Conservation (phyloP, 164 flowering plant genomes). For the Kingdonia uniflora region DNA sequence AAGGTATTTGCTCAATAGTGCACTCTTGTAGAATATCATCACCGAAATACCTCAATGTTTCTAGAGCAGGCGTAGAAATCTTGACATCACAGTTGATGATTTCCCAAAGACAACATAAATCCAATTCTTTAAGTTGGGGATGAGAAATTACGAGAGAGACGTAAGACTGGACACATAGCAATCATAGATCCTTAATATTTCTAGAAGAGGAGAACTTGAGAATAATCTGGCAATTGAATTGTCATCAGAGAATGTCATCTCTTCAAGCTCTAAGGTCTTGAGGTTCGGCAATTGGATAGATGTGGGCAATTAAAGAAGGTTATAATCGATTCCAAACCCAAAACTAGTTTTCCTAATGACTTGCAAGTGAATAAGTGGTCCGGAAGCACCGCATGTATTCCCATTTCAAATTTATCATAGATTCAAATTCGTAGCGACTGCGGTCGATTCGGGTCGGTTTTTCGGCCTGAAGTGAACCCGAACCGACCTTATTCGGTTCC, state of each 20-base stretch:
- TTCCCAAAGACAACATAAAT: not conserved
- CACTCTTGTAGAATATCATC: not conserved
- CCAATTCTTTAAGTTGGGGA: not conserved
- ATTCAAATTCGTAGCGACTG: no score
- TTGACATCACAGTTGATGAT: not conserved
- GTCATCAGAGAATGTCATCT: not conserved
- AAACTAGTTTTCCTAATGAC: not conserved
- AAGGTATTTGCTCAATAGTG: not conserved
- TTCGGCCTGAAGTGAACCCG: no score
- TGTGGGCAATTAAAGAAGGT: not conserved
- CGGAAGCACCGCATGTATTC: not conserved
- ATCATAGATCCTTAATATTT: not conserved
- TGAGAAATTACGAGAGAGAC: not conserved
- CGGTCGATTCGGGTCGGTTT: no score
- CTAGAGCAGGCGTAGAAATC: not conserved
- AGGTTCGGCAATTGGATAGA: not conserved
- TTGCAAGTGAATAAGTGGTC: not conserved
- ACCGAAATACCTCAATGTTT: not conserved
- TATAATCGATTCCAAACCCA: not conserved
- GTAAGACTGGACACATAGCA: no score
- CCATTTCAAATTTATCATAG: no score
- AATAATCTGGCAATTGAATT: not conserved
- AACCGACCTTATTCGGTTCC: no score
- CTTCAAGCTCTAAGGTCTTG: not conserved
- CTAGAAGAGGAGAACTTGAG: not conserved